Conservation (phyloP, 192 early-diverging fungal genomes). For the Diversispora eburnea region DNA sequence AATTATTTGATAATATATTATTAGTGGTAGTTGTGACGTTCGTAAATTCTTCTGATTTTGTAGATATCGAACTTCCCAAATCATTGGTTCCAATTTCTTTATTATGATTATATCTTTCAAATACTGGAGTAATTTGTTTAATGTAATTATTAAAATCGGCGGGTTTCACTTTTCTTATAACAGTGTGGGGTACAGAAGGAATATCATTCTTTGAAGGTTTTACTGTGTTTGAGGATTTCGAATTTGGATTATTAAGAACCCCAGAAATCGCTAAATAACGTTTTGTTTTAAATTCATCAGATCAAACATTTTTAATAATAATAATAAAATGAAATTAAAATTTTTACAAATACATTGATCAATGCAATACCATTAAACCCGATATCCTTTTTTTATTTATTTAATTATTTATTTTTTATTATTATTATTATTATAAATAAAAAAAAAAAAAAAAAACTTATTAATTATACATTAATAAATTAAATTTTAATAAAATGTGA, state of each 20-base stretch:
- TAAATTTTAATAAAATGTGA: not conserved
- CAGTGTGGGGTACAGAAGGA: constrained; percentile 52
- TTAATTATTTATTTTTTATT: not conserved
- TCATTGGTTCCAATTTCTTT: constrained; percentile 37
- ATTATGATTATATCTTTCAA: constrained; percentile 76
- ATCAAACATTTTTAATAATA: constrained; percentile 19
- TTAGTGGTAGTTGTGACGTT: constrained; percentile 50
- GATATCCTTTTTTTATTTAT: constrained; percentile 58
- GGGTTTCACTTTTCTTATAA: constrained; percentile 63
- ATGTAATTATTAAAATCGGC: constrained; percentile 88
- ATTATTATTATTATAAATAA: not conserved
- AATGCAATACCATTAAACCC: constrained; percentile 69
- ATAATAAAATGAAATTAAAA: constrained; percentile 37
- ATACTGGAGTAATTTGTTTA: constrained; percentile 64
- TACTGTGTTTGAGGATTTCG: constrained; percentile 39
- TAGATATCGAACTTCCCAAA: constrained; percentile 37
- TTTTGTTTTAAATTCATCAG: not conserved
- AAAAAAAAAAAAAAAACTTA: not conserved
- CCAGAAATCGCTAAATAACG: constrained; percentile 49
- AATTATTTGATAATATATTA: constrained; percentile 40
- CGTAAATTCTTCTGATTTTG: constrained; percentile 46
- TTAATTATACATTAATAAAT: not conserved
- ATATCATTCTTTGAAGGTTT: constrained; percentile 56
- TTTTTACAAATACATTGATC: not conserved
- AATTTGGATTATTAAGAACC: constrained; percentile 69